A percentile compares a stretch with the other conserved stretches of the same genome.
Conservation (phyloP, 441 rosid genomes). For the Jatropha podagrica region DNA sequence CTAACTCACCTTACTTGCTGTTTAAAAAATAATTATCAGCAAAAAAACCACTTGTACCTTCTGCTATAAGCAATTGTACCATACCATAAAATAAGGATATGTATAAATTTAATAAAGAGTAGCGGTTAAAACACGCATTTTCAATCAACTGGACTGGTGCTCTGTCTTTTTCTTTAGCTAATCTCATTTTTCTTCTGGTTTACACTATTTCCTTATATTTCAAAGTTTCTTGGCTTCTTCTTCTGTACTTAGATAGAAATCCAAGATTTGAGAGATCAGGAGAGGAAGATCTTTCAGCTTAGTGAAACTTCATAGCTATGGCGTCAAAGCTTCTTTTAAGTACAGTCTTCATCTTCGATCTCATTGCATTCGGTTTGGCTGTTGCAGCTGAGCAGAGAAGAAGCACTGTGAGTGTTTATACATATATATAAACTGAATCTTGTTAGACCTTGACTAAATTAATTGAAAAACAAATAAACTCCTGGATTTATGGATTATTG, state of each 20-base stretch:
- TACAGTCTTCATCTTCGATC: slow-evolving; percentile 63
- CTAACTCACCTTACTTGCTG: slow-evolving; percentile 4
- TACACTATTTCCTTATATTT: not conserved
- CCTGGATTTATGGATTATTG: no score
- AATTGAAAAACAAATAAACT: no score
- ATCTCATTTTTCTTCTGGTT: not conserved
- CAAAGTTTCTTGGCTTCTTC: slow-evolving; percentile 20
- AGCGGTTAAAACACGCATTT: slow-evolving; percentile 30
- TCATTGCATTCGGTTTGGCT: slow-evolving; percentile 88
- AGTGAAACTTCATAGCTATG: slow-evolving; percentile 41
- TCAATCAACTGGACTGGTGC: slow-evolving; percentile 28
- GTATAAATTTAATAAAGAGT: no score
- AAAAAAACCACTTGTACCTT: not conserved
- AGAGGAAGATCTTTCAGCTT: slow-evolving; percentile 27
- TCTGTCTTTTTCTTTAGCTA: slow-evolving; percentile 28
- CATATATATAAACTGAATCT: no score
- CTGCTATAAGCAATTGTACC: not conserved
- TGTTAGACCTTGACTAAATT: no score
- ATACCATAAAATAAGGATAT: not conserved
- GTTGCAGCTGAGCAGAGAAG: slow-evolving; percentile 96
- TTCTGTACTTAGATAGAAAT: slow-evolving; percentile 22
- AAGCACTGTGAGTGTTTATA: slow-evolving; percentile 55
- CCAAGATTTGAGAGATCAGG: slow-evolving; percentile 13
- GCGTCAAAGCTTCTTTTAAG: slow-evolving; percentile 65
- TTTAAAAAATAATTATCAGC: not conserved